phyloP scores from a whole-genome alignment of 345 rosid species.

The Zanthoxylum bungeanum region DNA sequence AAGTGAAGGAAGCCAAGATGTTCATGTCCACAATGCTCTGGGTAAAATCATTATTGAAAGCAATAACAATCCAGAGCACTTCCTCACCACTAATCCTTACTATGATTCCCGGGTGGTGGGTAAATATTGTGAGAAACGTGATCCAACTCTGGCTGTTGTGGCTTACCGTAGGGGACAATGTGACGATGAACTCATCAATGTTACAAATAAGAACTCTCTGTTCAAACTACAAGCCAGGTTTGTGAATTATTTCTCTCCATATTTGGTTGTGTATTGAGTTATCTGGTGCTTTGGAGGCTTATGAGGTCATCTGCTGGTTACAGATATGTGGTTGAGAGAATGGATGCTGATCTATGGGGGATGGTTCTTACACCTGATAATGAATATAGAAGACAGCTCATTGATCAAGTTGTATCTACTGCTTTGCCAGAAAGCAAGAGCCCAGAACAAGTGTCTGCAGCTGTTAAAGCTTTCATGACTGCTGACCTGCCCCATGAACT shows the following conservation, averaged over 20 bases:
- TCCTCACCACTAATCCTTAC: conserved; percentile 97
- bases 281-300: conserved; percentile 19
- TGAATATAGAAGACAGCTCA: conserved; percentile 83
- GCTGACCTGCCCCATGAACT: conserved; percentile 81
- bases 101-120: conserved; percentile 98
- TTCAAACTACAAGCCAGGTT: conserved; percentile 98
- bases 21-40: conserved; percentile 97
- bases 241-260: conserved; percentile 15
- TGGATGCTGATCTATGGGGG: conserved; percentile 99
- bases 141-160: conserved; percentile 97
- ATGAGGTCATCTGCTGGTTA: conserved; percentile 20
- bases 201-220: conserved; percentile 93
- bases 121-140: conserved; percentile 99
- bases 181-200: conserved; percentile 94
- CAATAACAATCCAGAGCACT: conserved; percentile 98
- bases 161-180: conserved; percentile 98
- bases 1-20: conserved; percentile 99
- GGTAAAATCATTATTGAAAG: conserved; percentile 99
- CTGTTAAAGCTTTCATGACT: conserved; percentile 84
- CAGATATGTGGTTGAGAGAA: conserved; percentile 98
- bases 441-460: conserved; percentile 82
- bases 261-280: conserved; percentile 8
- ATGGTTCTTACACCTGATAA: conserved; percentile 88
- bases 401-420: conserved; percentile 97
- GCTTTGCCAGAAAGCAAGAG: conserved; percentile 94